These are phyloP conservation scores for Prunus yedoensis DNA, from an alignment of 331 rosid species.

Conservation along the genomic window DNA sequence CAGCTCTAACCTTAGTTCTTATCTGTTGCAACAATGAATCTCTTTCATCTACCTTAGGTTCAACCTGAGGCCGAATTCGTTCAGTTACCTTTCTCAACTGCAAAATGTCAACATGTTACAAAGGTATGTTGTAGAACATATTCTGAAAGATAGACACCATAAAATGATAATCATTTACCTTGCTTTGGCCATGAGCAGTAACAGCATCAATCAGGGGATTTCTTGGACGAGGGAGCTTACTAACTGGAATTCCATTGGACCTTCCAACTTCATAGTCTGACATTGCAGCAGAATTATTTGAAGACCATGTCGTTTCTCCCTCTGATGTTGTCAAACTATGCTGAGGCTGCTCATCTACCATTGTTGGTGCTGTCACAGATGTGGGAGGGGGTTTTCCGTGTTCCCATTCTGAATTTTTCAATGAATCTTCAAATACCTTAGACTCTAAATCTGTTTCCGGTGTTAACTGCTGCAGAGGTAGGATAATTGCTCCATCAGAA, in stretches of 20 bases:
- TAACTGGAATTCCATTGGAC: constrained; percentile 50
- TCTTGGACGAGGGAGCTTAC: constrained; percentile 70
- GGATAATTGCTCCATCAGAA: constrained; percentile 33
- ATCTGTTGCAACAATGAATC: constrained; percentile 80
- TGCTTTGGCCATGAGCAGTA: constrained; percentile 90
- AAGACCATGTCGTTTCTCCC: constrained; percentile 41
- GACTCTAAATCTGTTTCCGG: constrained; percentile 36
- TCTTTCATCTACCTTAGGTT: constrained; percentile 73
- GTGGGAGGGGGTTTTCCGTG: constrained; percentile 31
- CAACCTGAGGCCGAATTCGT: constrained; percentile 63
- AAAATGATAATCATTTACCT: constrained; percentile 47
- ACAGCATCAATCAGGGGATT: constrained; percentile 75
- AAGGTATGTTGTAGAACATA: constrained; percentile 23
- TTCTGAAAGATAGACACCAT: constrained; percentile 18
- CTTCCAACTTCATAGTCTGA: constrained; percentile 39
- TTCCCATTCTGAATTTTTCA: constrained; percentile 37
- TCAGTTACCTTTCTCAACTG: constrained; percentile 90
- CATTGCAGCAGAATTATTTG: constrained; percentile 29
- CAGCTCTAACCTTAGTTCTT: constrained; percentile 74
- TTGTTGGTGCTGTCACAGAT: constrained; percentile 31
- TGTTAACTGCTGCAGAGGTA: constrained; percentile 32
- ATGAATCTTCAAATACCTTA: constrained; percentile 31
- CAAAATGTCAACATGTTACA: constrained; percentile 32
- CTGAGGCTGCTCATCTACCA: constrained; percentile 42
- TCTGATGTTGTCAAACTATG: constrained; percentile 35